Evolutionary conservation across 164 flowering plant genomes (phyloP), one percentile per base, ranked within the genome.

Genomic region (Piper betle): DNA sequence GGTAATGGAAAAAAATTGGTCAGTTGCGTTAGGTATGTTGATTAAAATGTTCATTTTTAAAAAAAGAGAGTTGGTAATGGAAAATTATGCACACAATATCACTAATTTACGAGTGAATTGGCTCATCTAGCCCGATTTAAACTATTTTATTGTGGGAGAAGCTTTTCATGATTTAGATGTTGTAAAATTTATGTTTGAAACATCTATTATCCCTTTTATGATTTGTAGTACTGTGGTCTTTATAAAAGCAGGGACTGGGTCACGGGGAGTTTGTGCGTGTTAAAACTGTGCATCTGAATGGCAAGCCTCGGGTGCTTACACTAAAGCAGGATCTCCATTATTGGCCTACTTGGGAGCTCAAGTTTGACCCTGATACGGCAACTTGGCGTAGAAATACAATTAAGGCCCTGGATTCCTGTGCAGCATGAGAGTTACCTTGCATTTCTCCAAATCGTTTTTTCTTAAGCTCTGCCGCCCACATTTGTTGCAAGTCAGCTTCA

Each of bases 311-410:
- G 52, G 96, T 91, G 16, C 65, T 91, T 55, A 82, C 95, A 20
- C 58, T 91, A 60, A 91, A 87, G 82, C 98, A 91, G 71, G 96
- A 91, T 75, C 73, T 91, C 70, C 98, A 85, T 64, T 91, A 91
- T 71, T 91, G 96, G 96, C 86, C 95, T 52, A 89, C 91, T 18
- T 89, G 96, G 98, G 96, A 89, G 69, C 72, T 91, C 58, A 79
- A 78, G 57, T 91, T 87, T 58, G 86, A 91, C 61, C 80, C 87
- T 3, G 81, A 79, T 19, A 73, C 84, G 41, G 87, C 91, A 25
- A 72, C 77, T 52, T 91, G 96, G 98, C 81, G 83, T 9, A 81
- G 95, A 0, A 65, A 64, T 39, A 82, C 68, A 3, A 82, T 91
- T 66, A 91, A 86, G 59, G 65, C 84, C 53, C 64, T 86, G 40